Evolutionary conservation across 176 grass and related monocot genomes (phyloP), one percentile per base, ranked within the genome.

Genomic region (Oryza brachyantha): DNA sequence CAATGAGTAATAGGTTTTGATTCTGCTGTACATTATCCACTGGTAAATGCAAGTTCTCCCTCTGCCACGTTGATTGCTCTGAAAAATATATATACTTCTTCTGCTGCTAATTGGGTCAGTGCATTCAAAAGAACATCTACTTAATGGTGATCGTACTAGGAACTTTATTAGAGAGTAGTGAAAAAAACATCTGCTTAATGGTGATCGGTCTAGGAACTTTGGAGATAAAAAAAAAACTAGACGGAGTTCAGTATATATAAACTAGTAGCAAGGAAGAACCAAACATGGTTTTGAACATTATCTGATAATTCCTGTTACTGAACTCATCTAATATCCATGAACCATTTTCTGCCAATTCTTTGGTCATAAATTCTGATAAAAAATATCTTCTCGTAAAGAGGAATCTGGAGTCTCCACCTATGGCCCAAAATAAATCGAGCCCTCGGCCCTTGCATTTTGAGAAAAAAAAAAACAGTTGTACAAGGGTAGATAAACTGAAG

Each of bases 1-100:
- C 87, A 28, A 85, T 90, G 10, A 93, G 79, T 73, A 88, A 97
- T 73, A 97, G 93, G 67, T 93, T 90, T 89, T 97, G 63, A 82
- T 24, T 74, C 34, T 72, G 27, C 5, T 71, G 71, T 71, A 65
- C 35, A 43, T 54, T 74, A 24, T 64, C 38, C 5, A 10, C 10
- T 45, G 7, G 39, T 57, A 10, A 54, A 78, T 60, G 37, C 67
- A 46, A 60, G 66, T 16, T n/a, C 8, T 25, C 29, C 67, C 70
- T 13, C n/a, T 58, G 76, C 64, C 55, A 36, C 8, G 8, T 48
- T 37, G 34, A 13, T 43, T 70, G 43, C 29, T 70, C 60, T 55
- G 50, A 55, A 55, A 55, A 8, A 55, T n/a, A 8, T n/a, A 8
- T n/a, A 8, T 16, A 35, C 31, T 59, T 27, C 68, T 28, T 3